Percentiles rank a stretch among this genome's conserved stretches.
Evolutionary conservation across 257 asterid genomes (phyloP).

Genomic region (Primulina tabacum): DNA sequence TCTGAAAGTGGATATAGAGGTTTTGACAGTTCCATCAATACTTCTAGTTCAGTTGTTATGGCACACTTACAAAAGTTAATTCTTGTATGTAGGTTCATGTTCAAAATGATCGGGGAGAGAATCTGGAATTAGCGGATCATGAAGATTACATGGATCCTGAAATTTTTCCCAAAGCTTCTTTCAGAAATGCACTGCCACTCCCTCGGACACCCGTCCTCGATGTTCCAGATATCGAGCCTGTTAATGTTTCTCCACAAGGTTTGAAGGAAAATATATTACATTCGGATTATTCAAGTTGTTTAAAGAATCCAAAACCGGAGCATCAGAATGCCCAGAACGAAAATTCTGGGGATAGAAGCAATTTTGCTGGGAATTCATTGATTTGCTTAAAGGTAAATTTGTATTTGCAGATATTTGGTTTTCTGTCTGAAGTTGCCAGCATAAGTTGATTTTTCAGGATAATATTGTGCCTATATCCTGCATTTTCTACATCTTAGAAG

Average conservation of each 20-base stretch:
- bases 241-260: slow-evolving; percentile 13
- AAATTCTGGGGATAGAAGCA: slow-evolving; percentile 18
- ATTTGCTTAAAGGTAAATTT: slow-evolving; percentile 30
- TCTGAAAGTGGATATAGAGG: slow-evolving; percentile 50
- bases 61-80: slow-evolving; percentile 1
- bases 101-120: slow-evolving; percentile 12
- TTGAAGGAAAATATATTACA: slow-evolving; percentile 14
- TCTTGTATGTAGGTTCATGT: slow-evolving; percentile 40
- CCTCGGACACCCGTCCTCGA: slow-evolving; percentile 21
- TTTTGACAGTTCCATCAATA: slow-evolving; percentile 18
- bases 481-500: slow-evolving; percentile 19
- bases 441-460: not conserved
- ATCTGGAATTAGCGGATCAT: not conserved
- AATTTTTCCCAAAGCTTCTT: slow-evolving; percentile 7
- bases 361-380: slow-evolving; percentile 7
- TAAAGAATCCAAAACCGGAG: slow-evolving; percentile 25
- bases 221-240: slow-evolving; percentile 6
- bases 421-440: slow-evolving; percentile 8
- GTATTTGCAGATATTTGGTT: not conserved
- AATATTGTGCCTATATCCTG: not conserved
- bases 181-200: not conserved
- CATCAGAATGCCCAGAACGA: not conserved
- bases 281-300: slow-evolving; percentile 9
- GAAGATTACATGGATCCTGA: slow-evolving; percentile 12
- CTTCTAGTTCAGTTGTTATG: not conserved